Evolutionary conservation across 106 monocot genomes (phyloP).

Genomic region (Chionographis japonica): DNA sequence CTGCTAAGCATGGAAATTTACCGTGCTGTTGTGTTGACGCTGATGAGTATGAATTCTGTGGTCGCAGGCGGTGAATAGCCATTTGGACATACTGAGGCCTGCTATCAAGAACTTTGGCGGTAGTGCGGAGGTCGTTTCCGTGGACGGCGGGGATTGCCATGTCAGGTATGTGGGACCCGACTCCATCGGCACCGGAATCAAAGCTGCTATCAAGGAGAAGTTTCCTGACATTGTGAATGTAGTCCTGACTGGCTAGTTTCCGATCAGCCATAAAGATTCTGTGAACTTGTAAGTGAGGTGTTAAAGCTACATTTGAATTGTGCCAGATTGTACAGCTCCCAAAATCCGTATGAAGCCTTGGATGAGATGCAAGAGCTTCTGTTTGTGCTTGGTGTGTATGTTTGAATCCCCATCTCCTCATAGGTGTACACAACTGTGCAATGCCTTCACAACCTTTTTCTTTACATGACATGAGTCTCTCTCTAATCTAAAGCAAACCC

Average conservation of each 20-base stretch:
- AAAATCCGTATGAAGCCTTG: no score
- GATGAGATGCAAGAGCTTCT: no score
- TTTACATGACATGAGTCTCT: no score
- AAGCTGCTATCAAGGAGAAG: conserved; percentile 94
- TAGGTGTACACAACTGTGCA: no score
- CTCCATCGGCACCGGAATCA: conserved; percentile 77
- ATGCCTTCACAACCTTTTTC: no score
- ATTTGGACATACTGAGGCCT: conserved; percentile 84
- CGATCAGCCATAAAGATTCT: no score
- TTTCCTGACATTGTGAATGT: conserved; percentile 77
- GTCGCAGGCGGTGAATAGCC: conserved; percentile 57
- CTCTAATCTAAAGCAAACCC: no score
- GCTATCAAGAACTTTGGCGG: conserved; percentile 91
- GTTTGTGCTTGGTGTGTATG: no score
- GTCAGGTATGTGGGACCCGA: conserved; percentile 72
- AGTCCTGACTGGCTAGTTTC: conserved; percentile 30
- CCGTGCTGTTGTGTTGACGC: not conserved
- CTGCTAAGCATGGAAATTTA: not conserved
- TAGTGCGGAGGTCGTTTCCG: conserved; percentile 63
- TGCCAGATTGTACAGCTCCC: no score
- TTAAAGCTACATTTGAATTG: not conserved
- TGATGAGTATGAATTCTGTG: not conserved
- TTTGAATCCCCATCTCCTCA: no score
- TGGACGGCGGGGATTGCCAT: conserved; percentile 43
- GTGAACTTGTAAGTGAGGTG: no score